Evolutionary conservation across 805 yeast species (phyloP), one percentile per base, ranked within the genome.

Genomic region (Candida railenensis): DNA sequence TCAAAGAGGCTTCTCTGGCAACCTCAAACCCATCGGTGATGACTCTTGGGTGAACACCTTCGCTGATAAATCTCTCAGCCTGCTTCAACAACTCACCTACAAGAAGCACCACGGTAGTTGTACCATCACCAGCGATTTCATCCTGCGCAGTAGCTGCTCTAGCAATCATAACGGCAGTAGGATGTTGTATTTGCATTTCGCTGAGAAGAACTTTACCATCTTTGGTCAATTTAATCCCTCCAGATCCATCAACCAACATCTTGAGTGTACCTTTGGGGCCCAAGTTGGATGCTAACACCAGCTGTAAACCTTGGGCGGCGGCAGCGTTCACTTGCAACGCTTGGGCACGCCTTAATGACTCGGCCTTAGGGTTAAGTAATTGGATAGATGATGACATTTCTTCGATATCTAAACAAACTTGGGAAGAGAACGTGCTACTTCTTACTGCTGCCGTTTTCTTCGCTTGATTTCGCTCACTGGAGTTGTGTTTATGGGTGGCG

Each of bases 81-180:
- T 94, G 98, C 64, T 88, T 89, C 63, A 94, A 77, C 50, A 94
- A 74, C 66, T 92, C 97, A 46, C 99, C 99, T 37, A 94, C 99
- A 46, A 91, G 77, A 52, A 95, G 76, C 39, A 91, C 92, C 45
- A 94, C 99, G 1, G 97, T 87, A 4, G 98, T 92, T 46, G 99
- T 94, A 53, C 99, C 99, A 68, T 94, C 99, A 43, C 99, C 99
- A n/a, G 98, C 88, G 62, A 94, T 89, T 67, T 94, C 99, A 66
- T 94, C 99, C 69, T 94, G 99, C 0, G 99, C 97, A 40, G 96
- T 83, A 42, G 99, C 99, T 12, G 98, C 99, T 54, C 98, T 80
- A 2, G 99, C 96, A 53, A 72, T 71, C 76, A 71, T 71, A 37
- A 73, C 76, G 1, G 77, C 77, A 4, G 77, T 73, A 9, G 78